These are phyloP conservation scores for Fusarium sp. DNA, from an alignment of 2,329 filamentous ascomycete genomes.

Conservation along the genomic window DNA sequence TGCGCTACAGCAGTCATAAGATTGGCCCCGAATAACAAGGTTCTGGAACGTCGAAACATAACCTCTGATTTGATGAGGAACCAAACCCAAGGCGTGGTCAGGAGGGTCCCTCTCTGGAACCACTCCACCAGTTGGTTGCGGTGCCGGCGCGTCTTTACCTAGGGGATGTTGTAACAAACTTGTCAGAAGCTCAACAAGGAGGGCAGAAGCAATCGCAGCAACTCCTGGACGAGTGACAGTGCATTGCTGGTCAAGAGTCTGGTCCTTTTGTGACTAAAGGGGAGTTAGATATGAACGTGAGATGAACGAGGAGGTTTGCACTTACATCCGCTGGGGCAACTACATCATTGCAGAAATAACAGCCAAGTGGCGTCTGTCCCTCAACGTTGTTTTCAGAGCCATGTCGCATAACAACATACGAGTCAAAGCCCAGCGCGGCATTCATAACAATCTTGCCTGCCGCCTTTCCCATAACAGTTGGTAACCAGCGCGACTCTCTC, in stretches of 20 bases:
- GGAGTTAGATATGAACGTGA: slow-evolving; percentile 11
- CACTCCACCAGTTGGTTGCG: slow-evolving; percentile 55
- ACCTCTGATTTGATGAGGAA: slow-evolving; percentile 85
- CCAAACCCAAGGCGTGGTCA: slow-evolving; percentile 73
- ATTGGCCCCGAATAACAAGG: slow-evolving; percentile 77
- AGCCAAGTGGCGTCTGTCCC: slow-evolving; percentile 79
- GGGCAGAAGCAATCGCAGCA: slow-evolving; percentile 89
- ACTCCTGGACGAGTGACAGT: slow-evolving; percentile 95
- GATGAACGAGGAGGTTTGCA: slow-evolving; percentile 48
- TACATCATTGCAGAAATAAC: slow-evolving; percentile 99
- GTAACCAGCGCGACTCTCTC: slow-evolving; percentile 92
- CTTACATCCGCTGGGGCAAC: slow-evolving; percentile 92
- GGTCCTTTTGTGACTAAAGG: slow-evolving; percentile 86
- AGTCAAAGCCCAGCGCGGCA: slow-evolving; percentile 94
- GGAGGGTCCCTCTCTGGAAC: slow-evolving; percentile 67
- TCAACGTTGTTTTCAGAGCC: slow-evolving; percentile 73
- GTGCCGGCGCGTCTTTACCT: slow-evolving; percentile 72
- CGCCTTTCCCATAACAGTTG: slow-evolving; percentile 95
- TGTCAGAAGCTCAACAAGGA: slow-evolving; percentile 90
- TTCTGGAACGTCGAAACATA: slow-evolving; percentile 81
- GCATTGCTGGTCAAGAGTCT: slow-evolving; percentile 97
- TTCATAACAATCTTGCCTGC: slow-evolving; percentile 96
- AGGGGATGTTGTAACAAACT: slow-evolving; percentile 89
- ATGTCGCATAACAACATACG: slow-evolving; percentile 97
- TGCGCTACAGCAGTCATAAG: slow-evolving; percentile 85